phyloP scores from a whole-genome alignment of 2,329 filamentous ascomycete genomes.

The Calonectria henricotiae region DNA sequence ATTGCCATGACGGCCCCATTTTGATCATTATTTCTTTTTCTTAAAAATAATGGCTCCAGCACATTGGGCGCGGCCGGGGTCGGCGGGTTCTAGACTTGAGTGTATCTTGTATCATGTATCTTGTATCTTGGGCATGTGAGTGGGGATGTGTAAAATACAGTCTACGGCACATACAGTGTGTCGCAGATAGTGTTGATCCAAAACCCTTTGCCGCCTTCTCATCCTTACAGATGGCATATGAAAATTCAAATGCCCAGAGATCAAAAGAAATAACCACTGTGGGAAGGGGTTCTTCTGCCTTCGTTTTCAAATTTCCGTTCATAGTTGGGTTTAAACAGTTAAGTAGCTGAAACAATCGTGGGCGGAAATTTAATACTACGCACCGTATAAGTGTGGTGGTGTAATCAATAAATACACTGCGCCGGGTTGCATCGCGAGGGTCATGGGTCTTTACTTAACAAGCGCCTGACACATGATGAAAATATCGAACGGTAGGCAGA shows the following conservation, averaged over 20 bases:
- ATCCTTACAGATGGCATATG: not conserved
- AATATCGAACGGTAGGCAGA: slow-evolving; percentile 33
- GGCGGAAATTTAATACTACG: not conserved
- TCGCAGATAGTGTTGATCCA: not conserved
- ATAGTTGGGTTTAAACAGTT: not conserved
- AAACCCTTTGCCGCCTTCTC: too few species aligned
- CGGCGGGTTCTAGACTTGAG: slow-evolving; percentile 17
- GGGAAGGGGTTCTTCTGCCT: not conserved
- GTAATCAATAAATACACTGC: slow-evolving; percentile 23
- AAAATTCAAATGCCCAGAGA: too few species aligned
- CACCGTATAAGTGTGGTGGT: slow-evolving; percentile 25
- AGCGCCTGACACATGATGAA: slow-evolving; percentile 37
- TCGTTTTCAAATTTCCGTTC: not conserved
- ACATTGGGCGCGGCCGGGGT: slow-evolving; percentile 4
- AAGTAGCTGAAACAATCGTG: not conserved
- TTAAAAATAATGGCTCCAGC: not conserved
- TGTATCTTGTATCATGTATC: slow-evolving; percentile 11
- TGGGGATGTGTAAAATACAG: slow-evolving; percentile 3
- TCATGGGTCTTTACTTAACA: slow-evolving; percentile 32
- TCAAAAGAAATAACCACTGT: too few species aligned
- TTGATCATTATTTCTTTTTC: not conserved
- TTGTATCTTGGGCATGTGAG: not conserved
- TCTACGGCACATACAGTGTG: not conserved
- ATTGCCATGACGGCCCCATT: not conserved
- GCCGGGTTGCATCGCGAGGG: slow-evolving; percentile 11